Evolutionary conservation across 495 filamentous ascomycete species (phyloP).

Genomic region (Trichoderma reesei): DNA sequence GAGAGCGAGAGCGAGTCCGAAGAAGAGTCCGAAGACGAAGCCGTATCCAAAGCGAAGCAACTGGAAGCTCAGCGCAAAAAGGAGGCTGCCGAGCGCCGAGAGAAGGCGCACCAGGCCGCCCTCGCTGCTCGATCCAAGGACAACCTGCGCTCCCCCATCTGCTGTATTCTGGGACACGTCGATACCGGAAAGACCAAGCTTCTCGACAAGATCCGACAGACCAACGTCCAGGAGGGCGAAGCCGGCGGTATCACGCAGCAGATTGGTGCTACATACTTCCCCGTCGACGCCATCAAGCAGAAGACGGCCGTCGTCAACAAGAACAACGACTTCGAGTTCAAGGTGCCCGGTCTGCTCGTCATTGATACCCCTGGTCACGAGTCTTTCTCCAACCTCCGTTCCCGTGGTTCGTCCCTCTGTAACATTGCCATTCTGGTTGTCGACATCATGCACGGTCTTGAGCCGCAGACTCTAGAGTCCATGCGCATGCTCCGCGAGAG

Average conservation of each 20-base stretch:
- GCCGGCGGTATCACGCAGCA: slow-evolving; percentile 99
- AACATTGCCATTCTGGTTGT: slow-evolving; percentile 99
- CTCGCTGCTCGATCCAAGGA: slow-evolving; percentile 86
- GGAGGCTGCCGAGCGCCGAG: slow-evolving; percentile 80
- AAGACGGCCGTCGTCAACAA: slow-evolving; percentile 92
- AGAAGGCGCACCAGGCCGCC: slow-evolving; percentile 83
- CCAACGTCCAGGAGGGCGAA: slow-evolving; percentile 98
- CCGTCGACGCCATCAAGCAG: slow-evolving; percentile 78
- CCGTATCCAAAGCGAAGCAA: slow-evolving; percentile 52
- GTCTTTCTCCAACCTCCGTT: slow-evolving; percentile 97
- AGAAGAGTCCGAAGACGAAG: slow-evolving; percentile 59
- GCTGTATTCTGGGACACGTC: slow-evolving; percentile 99
- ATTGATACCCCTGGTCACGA: slow-evolving; percentile 99
- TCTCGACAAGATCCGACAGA: slow-evolving; percentile 96
- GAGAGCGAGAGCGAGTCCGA: slow-evolving; percentile 28
- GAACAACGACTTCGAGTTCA: slow-evolving; percentile 88
- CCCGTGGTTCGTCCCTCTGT: slow-evolving; percentile 91
- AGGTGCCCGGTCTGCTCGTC: slow-evolving; percentile 91
- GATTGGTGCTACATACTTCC: slow-evolving; percentile 99
- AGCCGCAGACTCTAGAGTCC: slow-evolving; percentile 95
- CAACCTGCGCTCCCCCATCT: slow-evolving; percentile 93
- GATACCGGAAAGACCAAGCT: slow-evolving; percentile 99
- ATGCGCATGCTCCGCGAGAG: slow-evolving; percentile 88
- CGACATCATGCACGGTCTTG: slow-evolving; percentile 99
- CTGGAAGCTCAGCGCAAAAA: slow-evolving; percentile 70